Percentiles rank a stretch among this genome's conserved stretches.
Evolutionary conservation across 2,329 filamentous ascomycete species (phyloP).

Genomic region (Fusarium tanahbumbuense): DNA sequence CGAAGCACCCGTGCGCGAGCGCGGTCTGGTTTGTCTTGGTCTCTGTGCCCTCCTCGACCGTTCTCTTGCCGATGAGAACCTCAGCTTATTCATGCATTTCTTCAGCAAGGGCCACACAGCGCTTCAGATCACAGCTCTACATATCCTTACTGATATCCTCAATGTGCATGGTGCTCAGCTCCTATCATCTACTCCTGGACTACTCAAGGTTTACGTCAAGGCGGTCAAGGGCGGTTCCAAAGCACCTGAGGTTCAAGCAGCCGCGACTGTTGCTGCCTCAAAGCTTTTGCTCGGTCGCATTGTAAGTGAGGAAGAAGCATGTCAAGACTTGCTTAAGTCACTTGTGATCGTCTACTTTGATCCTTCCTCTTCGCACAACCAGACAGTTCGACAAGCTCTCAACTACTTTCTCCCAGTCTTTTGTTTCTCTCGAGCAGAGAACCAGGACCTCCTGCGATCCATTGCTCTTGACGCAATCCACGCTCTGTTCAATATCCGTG

Average conservation of each 20-base stretch:
- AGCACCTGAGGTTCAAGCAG: slow-evolving; percentile 80
- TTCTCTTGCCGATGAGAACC: slow-evolving; percentile 90
- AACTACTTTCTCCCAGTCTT: slow-evolving; percentile 97
- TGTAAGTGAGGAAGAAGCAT: slow-evolving; percentile 75
- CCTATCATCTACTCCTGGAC: slow-evolving; percentile 71
- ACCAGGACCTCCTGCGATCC: slow-evolving; percentile 82
- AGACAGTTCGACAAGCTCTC: slow-evolving; percentile 84
- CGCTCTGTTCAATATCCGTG: slow-evolving; percentile 77
- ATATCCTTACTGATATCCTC: slow-evolving; percentile 93
- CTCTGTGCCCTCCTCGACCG: slow-evolving; percentile 92
- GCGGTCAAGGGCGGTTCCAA: slow-evolving; percentile 79
- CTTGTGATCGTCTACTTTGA: slow-evolving; percentile 91
- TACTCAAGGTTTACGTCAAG: slow-evolving; percentile 88
- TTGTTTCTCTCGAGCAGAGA: slow-evolving; percentile 84
- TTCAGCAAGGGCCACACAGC: slow-evolving; percentile 92
- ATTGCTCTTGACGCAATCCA: slow-evolving; percentile 81
- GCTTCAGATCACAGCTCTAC: slow-evolving; percentile 88
- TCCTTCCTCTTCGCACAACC: slow-evolving; percentile 81
- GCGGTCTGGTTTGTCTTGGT: slow-evolving; percentile 88
- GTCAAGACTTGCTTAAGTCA: slow-evolving; percentile 81
- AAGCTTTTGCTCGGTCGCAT: slow-evolving; percentile 87
- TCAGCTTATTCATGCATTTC: slow-evolving; percentile 94
- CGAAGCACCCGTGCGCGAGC: slow-evolving; percentile 90
- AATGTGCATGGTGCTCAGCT: slow-evolving; percentile 88
- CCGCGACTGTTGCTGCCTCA: slow-evolving; percentile 82